These are phyloP conservation scores for thale cress (Arabidopsis thaliana) DNA, from an alignment of 345 rosid species.

Conservation along the genomic window TAIR10.1 NC_003075.7:14036501-14037000, in stretches of 20 bases:
- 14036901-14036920: constrained; percentile 48
- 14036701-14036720: constrained; percentile 6
- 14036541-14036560: constrained; percentile 23
- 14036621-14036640: constrained; percentile 91
- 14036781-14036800: constrained; percentile 83
- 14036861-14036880: constrained; percentile 29
- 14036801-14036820: constrained; percentile 52
- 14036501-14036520: constrained; percentile 29
- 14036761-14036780: constrained; percentile 92
- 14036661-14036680: constrained; percentile 66
- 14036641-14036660: constrained; percentile 78
- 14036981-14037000: constrained; percentile 89
- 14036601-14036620: constrained; percentile 99
- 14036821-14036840: constrained; percentile 33
- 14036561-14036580: constrained; percentile 29
- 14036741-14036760: constrained; percentile 86
- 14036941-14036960: constrained; percentile 95
- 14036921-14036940: constrained; percentile 76
- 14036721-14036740: constrained; percentile 50
- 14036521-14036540: constrained; percentile 10
- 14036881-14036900: neutral
- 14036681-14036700: neutral
- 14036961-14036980: constrained; percentile 89
- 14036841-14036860: neutral
- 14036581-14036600: constrained; percentile 54